Evolutionary conservation across 345 rosid genomes (phyloP), one percentile per base, ranked within the genome.

Genomic region (Boechera divaricarpa): DNA sequence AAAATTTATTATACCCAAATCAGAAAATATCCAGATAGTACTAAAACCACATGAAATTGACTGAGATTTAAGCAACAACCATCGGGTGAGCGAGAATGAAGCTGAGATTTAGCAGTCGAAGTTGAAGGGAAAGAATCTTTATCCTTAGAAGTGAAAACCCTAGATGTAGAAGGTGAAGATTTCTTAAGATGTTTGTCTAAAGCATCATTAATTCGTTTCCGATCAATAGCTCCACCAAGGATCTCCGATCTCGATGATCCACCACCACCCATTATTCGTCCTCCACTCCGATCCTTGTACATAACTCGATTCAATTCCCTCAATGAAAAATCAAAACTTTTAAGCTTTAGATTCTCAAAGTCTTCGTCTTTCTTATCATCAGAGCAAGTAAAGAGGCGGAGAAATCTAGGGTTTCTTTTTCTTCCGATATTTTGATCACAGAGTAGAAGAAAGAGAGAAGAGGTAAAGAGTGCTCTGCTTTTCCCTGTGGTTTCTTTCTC

Each of bases 161-260:
- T 85, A 33, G 98, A 91, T 70, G 98, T 88, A 16, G 96, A 91
- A 51, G 97, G 93, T 29, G 97, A 91, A 5, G 94, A 84, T 87
- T 91, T 94, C 87, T 89, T 93, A 1, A 94, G 85, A 64, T 94
- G 97, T 83, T 89, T 91, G 75, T 94, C 98, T 72, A 94, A 86
- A 58, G 91, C 96, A 78, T 91, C 95, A 49, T 88, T 91, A 81
- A 94, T 89, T 71, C 97, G 90, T 82, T 87, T 88, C 32, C 97
- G 94, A 86, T 94, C 98, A 59, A 85, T 71, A 57, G 83, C 80
- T 51, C 90, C 94, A 32, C 85, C 85, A n/a, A 87, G 87, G 57
- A 90, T 76, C 86, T 91, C 95, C 83, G 94, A 81, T 83, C 86
- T 87, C 82, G 92, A 93, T 1, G 91, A 81, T 42, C 88, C 93